Conservation (phyloP, 257 asterid species). For the Rehmannia glutinosa region DNA sequence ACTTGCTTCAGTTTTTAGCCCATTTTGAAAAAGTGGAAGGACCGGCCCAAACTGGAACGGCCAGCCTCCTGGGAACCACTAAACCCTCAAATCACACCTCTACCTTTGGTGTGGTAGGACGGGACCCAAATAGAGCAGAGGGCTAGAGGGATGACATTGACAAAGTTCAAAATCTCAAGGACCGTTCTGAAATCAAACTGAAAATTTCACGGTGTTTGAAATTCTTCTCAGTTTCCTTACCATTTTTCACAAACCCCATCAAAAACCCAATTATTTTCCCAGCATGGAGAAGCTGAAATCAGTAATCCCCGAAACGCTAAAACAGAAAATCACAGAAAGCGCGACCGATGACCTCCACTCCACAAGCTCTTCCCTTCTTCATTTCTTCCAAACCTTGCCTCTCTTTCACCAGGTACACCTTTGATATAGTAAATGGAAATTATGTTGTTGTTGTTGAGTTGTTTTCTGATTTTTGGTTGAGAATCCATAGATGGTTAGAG, state of each 20-base stretch:
- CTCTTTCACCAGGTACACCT: constrained; percentile 68
- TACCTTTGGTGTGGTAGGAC: no score
- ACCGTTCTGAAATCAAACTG: no score
- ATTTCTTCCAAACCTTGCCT: constrained; percentile 50
- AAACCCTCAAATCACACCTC: no score
- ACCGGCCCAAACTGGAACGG: no score
- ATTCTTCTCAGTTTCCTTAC: neutral
- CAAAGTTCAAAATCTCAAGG: no score
- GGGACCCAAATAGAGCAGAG: no score
- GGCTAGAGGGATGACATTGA: no score
- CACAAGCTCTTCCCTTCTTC: constrained; percentile 65
- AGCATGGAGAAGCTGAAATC: constrained; percentile 86
- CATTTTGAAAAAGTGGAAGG: no score
- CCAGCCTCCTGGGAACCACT: no score
- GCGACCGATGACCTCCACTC: constrained; percentile 39
- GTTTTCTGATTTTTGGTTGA: constrained; percentile 5
- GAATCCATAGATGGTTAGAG: constrained; percentile 56
- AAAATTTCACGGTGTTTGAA: no score
- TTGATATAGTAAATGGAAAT: neutral
- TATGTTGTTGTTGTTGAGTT: no score
- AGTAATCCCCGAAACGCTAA: constrained; percentile 51
- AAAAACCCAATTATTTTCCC: neutral
- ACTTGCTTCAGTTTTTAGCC: no score
- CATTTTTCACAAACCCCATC: neutral
- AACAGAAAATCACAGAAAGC: constrained; percentile 45